Base-by-base conservation (phyloP, 2,329 filamentous ascomycete genomes). In the Colletotrichum sp. region DNA sequence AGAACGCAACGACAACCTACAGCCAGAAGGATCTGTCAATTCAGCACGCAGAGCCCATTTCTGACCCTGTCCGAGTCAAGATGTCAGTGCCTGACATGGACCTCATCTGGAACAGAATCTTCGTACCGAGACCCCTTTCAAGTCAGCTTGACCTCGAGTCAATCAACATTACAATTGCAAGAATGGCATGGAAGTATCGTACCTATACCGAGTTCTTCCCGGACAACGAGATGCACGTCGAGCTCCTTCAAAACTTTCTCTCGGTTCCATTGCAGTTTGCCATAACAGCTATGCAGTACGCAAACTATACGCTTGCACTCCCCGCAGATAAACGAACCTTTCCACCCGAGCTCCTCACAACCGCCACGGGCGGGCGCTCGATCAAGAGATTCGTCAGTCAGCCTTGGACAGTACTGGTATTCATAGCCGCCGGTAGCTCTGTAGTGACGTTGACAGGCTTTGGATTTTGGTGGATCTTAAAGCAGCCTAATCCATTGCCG, bases 171-270 rank as follows among this genome's bases (percentile, higher is more conserved):
- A 73, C 78, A 12, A 73, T 77, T 5, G 68, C 77, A 55, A 62
- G 68, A 26, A 66, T 77, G 61, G 71, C 78, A 7, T 79, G 78
- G 78, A 78, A 76, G 66, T 77, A 79, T 67, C 69, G 77, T 7
- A 79, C 77, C 4, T 78, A 77, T 55, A 55, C 43, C 16, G 78
- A 79, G 32, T 78, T 77, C 34, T 79, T 78, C 38, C 78, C 78
- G 1, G 71, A 76, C 52, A 77, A 79, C 64, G 59, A 77, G 10
- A 70, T 66, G 48, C 68, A 72, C 12, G 73, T 77, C 1, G 74
- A 73, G 12, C 43, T 69, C 4, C 71, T 79, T 24, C 78, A 77
- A 16, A 79, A 79, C 67, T 68, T 79, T n/a, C 65, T 79, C 10
- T 73, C 78, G 0, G 73, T 78, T 1, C 78, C 78, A 7, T 59